Conservation (phyloP, 2,329 filamentous ascomycete species). For the Neophaeococcomyces mojaviensis region DNA sequence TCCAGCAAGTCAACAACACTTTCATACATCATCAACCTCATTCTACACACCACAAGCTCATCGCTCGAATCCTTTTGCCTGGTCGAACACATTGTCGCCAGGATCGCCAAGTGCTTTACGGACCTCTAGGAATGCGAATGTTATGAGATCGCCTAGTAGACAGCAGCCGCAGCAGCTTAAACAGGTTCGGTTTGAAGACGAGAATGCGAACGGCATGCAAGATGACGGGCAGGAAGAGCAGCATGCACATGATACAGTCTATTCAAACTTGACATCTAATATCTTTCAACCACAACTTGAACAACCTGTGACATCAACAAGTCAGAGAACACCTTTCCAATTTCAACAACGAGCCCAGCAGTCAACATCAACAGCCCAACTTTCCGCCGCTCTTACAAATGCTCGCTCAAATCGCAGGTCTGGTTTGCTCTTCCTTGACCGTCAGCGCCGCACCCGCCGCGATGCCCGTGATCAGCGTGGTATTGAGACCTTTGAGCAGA, state of each 20-base stretch:
- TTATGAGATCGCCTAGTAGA: slow-evolving; percentile 12
- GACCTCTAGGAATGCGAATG: slow-evolving; percentile 21
- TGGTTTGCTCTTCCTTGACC: slow-evolving; percentile 34
- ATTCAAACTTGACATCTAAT: slow-evolving; percentile 1
- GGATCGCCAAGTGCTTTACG: slow-evolving; percentile 18
- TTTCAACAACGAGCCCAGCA: slow-evolving; percentile 17
- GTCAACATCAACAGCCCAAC: slow-evolving; percentile 9
- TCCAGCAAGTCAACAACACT: neutral
- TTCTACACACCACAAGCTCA: slow-evolving; percentile 27
- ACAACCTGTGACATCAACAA: slow-evolving; percentile 18
- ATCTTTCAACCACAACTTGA: neutral
- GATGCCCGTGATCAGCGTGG: slow-evolving; percentile 31
- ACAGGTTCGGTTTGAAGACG: slow-evolving; percentile 1
- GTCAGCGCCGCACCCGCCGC: slow-evolving; percentile 32
- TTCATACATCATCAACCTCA: neutral
- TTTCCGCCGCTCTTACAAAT: slow-evolving; percentile 11
- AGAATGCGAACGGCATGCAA: neutral
- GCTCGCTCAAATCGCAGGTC: slow-evolving; percentile 26
- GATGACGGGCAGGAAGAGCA: neutral
- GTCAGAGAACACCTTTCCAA: slow-evolving; percentile 13
- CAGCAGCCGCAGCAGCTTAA: neutral
- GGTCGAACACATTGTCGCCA: slow-evolving; percentile 29
- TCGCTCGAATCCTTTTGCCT: slow-evolving; percentile 29
- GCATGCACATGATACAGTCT: neutral
- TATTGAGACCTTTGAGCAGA: slow-evolving; percentile 37